Conservation (phyloP, 257 asterid genomes). For the Rubia yunnanensis region DNA sequence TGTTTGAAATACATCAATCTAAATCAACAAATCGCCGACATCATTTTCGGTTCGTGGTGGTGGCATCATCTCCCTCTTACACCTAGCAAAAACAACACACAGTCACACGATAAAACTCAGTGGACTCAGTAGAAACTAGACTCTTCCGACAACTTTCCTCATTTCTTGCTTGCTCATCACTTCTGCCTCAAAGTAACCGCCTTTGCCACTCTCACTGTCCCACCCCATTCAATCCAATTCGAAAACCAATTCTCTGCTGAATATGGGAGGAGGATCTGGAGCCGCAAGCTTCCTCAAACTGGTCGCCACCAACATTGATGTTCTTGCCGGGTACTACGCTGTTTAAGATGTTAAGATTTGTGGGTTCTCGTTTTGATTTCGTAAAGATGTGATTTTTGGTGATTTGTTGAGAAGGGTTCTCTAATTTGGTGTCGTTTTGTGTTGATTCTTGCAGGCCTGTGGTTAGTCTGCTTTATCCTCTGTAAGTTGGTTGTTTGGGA, state of each 20-base stretch:
- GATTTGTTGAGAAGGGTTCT: slow-evolving; percentile 1
- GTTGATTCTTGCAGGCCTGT: slow-evolving; percentile 68
- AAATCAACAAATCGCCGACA: neutral
- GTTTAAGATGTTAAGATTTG: neutral
- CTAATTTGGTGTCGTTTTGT: slow-evolving; percentile 7
- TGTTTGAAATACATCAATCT: no score
- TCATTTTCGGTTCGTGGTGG: slow-evolving; percentile 1
- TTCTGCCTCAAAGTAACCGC: neutral
- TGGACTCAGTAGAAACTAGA: no score
- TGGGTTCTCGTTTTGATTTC: slow-evolving; percentile 7
- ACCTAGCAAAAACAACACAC: neutral
- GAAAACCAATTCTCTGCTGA: neutral
- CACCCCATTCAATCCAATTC: neutral
- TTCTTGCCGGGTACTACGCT: slow-evolving; percentile 60
- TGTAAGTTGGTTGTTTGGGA: slow-evolving; percentile 48
- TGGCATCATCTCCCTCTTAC: neutral
- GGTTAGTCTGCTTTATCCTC: slow-evolving; percentile 80
- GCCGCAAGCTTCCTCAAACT: slow-evolving; percentile 58
- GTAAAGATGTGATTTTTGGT: neutral
- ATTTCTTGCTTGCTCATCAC: slow-evolving; percentile 4
- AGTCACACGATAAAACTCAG: no score
- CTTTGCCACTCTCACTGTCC: neutral
- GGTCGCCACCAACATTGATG: slow-evolving; percentile 47
- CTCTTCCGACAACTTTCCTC: neutral
- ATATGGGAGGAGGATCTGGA: slow-evolving; percentile 81